Evolutionary conservation across 495 filamentous ascomycete genomes (phyloP).

Genomic region (Neurospora sp.): DNA sequence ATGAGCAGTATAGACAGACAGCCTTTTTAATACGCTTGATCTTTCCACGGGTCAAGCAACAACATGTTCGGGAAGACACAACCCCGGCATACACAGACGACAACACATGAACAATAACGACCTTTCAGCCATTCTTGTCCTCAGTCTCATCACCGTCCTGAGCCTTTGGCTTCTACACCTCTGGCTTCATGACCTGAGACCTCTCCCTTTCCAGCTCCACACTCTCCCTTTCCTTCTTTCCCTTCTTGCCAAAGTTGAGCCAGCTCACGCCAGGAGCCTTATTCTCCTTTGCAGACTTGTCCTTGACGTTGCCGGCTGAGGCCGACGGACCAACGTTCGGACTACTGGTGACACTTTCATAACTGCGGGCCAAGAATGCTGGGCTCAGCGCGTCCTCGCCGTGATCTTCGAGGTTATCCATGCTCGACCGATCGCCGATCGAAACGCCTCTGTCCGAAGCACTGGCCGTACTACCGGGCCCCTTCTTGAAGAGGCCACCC

Average conservation of each 20-base stretch:
- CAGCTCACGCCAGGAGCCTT: conserved; percentile 29
- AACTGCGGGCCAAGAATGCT: conserved; percentile 27
- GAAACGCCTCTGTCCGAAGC: conserved; percentile 35
- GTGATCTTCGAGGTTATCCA: conserved; percentile 38
- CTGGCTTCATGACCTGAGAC: conserved; percentile 12
- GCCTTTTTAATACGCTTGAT: background rate
- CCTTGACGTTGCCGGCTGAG: conserved; percentile 11
- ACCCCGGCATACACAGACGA: background rate
- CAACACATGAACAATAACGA: background rate
- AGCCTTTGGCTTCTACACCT: conserved; percentile 6
- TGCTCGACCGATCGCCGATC: conserved; percentile 30
- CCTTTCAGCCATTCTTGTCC: background rate
- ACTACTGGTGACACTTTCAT: conserved; percentile 34
- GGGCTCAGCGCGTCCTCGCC: conserved; percentile 22
- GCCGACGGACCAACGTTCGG: conserved; percentile 28
- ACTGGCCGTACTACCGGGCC: conserved; percentile 38
- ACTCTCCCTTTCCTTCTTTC: conserved; percentile 40
- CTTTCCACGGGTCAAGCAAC: background rate
- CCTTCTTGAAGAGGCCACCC: conserved; percentile 51
- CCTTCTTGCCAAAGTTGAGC: conserved; percentile 39
- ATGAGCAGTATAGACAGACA: background rate
- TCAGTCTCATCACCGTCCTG: background rate
- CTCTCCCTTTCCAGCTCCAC: conserved; percentile 34
- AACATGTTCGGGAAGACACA: background rate
- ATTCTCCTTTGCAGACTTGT: conserved; percentile 14